These are phyloP conservation scores for Sporobolomyces phaffii DNA, from an alignment of 768 basidiomycete species.

Conservation along the genomic window DNA sequence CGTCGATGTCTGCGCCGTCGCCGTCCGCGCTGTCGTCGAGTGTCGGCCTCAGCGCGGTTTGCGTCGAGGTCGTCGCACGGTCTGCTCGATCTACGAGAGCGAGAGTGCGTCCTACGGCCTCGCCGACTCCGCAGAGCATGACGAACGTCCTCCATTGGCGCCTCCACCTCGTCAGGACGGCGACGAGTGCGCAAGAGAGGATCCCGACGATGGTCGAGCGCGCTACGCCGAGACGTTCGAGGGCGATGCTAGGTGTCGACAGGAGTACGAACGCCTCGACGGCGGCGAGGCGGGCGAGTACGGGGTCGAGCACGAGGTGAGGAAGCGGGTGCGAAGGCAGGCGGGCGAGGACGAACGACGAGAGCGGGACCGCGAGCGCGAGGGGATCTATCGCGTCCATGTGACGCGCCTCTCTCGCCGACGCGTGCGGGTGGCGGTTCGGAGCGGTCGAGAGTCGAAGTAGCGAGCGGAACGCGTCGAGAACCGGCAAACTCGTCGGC, in stretches of 20 bases:
- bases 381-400: no score
- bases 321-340: constrained; percentile 15
- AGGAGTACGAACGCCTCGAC: constrained; percentile 4
- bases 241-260: neutral
- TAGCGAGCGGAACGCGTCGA: neutral
- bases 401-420: no score
- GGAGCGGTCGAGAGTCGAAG: neutral
- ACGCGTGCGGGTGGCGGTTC: neutral
- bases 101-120: constrained; percentile 15
- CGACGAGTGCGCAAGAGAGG: neutral
- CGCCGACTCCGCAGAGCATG: constrained; percentile 10
- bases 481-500: no score
- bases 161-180: neutral
- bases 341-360: neutral
- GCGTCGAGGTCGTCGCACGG: no score
- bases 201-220: neutral
- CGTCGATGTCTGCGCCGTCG: neutral
- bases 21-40: neutral
- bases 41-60: neutral
- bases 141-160: constrained; percentile 16
- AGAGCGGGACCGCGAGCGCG: constrained; percentile 4
- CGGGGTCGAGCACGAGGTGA: constrained; percentile 3
- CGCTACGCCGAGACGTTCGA: constrained; percentile 6
- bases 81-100: neutral
- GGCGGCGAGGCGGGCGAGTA: neutral